Evolutionary conservation across 306 rosid genomes (phyloP).

Genomic region (Medicago ruthenica): DNA sequence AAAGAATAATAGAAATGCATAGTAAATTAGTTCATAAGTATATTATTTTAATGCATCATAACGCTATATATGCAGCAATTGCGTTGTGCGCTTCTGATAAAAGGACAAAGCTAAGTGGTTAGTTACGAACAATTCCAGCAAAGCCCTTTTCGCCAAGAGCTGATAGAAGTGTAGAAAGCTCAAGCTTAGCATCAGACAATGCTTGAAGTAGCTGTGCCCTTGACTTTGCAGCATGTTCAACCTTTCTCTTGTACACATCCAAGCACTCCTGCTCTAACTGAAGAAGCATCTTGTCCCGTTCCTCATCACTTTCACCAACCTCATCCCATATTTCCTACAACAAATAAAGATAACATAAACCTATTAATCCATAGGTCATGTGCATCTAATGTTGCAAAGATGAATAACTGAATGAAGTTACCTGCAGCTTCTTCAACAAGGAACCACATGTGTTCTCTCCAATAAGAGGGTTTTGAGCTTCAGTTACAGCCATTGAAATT

Average conservation of each 20-base stretch:
- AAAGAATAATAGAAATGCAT: conserved; percentile 11
- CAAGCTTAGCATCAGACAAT: conserved; percentile 78
- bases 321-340: conserved; percentile 97
- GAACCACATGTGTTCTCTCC: conserved; percentile 90
- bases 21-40: conserved; percentile 35
- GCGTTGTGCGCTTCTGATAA: background rate
- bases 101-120: conserved; percentile 25
- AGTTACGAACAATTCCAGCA: conserved; percentile 55
- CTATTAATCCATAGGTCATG: conserved; percentile 22
- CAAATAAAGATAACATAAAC: conserved; percentile 17
- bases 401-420: conserved; percentile 39
- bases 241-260: conserved; percentile 97
- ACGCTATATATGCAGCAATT: background rate
- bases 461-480: conserved; percentile 69
- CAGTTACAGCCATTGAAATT: conserved; percentile 75
- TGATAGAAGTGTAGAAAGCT: conserved; percentile 80
- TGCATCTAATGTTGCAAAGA: background rate
- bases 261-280: conserved; percentile 96
- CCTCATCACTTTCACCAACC: conserved; percentile 95
- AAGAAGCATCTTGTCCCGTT: conserved; percentile 96
- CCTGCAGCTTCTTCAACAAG: conserved; percentile 90
- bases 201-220: conserved; percentile 94
- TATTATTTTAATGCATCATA: conserved; percentile 9
- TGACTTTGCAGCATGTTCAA: conserved; percentile 91
- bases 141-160: conserved; percentile 87